Evolutionary conservation across 2,329 filamentous ascomycete species (phyloP), one percentile per base, ranked within the genome.

Genomic region (Leptodontidium sp.): DNA sequence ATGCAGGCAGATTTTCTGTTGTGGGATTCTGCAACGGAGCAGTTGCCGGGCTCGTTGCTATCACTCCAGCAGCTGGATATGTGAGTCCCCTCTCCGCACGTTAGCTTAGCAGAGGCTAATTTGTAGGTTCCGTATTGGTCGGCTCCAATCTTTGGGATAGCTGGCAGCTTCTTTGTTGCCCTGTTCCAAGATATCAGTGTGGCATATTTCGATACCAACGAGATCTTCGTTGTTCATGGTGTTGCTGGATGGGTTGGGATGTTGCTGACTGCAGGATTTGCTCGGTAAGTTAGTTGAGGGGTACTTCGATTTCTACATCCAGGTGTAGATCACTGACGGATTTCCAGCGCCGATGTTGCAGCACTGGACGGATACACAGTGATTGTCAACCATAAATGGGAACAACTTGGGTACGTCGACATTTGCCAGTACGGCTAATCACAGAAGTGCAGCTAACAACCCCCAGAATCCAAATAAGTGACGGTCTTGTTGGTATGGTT

Each of bases 21-120:
- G 26, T 66, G 12, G 64, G 32, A 15, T 97, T 95, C 91, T 97
- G 94, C 84, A 96, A 93, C 40, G 94, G 94, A 71, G 90, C 89
- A 75, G 94, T 97, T 78, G 92, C 93, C 21, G 93, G 93, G 65
- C 88, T 97, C 29, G 94, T 97, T 55, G 93, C 92, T 72, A 95
- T 95, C 64, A 97, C 93, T 3, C 93, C 93, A 4, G 93, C 91
- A 1, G 92, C 93, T 21, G 93, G 93, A 76, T 97, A 89, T 82
- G 89, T 97, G 0, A 91, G 92, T 4, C 12, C 2, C 4, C 12
- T 32, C 24, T 21, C 8, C 1, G 4, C 29, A 58, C 15, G 24
- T 9, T 4, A 17, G 11, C 40, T 50, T 53, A 4, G 29, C 43
- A 5, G 4, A 38, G 26, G 32, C 45, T 61, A 14, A 65, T 11